Evolutionary conservation across 2,329 filamentous ascomycete genomes (phyloP).

Genomic region (Epichloe sp.): DNA sequence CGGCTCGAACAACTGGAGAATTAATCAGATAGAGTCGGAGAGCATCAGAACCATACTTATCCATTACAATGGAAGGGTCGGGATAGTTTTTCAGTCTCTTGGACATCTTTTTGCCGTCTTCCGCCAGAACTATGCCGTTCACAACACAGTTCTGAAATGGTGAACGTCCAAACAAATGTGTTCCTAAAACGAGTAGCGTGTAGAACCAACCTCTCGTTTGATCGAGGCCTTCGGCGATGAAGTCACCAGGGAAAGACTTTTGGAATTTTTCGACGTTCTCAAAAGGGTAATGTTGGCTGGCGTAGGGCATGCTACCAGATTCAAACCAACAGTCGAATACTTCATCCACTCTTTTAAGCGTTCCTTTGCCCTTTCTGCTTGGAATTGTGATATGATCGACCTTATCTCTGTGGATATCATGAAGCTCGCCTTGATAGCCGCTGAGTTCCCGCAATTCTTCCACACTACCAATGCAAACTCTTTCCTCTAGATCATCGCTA

Average conservation of each 20-base stretch:
- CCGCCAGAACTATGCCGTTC: constrained; percentile 84
- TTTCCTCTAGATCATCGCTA: constrained; percentile 76
- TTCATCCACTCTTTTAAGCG: constrained; percentile 68
- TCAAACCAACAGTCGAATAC: constrained; percentile 98
- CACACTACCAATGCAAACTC: constrained; percentile 75
- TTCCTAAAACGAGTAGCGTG: constrained; percentile 76
- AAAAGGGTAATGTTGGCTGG: constrained; percentile 83
- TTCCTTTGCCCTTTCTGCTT: constrained; percentile 73
- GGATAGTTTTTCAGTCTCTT: constrained; percentile 96
- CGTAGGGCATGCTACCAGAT: constrained; percentile 91
- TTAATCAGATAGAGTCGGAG: constrained; percentile 94
- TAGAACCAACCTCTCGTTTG: constrained; percentile 98
- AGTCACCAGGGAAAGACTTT: constrained; percentile 76
- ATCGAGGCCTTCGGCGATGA: constrained; percentile 86
- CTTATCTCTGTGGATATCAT: constrained; percentile 82
- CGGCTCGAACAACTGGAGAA: constrained; percentile 84
- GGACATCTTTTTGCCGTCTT: constrained; percentile 98
- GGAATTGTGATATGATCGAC: constrained; percentile 92
- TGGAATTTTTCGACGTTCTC: constrained; percentile 74
- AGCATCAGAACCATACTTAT: constrained; percentile 82
- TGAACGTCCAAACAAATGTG: constrained; percentile 69
- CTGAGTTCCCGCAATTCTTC: constrained; percentile 74
- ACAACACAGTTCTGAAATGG: constrained; percentile 96
- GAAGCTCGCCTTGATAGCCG: constrained; percentile 71
- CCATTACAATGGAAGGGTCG: constrained; percentile 70